Percentiles rank a stretch among this genome's conserved stretches.
These are phyloP conservation scores for Salix suchowensis DNA, from an alignment of 345 rosid genomes.

Conservation along the genomic window DNA sequence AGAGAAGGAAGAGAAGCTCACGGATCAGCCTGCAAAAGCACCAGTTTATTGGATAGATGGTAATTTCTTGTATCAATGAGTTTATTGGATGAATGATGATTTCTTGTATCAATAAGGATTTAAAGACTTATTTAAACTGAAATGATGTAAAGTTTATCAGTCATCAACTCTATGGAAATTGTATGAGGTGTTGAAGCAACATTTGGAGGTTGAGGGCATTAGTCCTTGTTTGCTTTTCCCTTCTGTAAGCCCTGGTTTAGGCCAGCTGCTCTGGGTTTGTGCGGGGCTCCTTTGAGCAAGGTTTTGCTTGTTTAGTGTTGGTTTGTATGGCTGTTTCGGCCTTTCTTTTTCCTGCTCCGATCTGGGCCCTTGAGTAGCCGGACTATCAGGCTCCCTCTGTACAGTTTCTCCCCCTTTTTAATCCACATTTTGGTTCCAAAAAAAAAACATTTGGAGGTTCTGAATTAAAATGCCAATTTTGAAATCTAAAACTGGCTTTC, in stretches of 20 bases:
- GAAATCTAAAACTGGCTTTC: background rate
- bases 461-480: background rate
- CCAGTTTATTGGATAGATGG: conserved; percentile 78
- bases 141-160: background rate
- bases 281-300: no score
- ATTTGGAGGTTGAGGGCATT: background rate
- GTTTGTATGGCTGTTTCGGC: no score
- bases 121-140: background rate
- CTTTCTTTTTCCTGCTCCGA: no score
- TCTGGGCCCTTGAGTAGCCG: no score
- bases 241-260: no score
- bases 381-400: no score
- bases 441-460: background rate
- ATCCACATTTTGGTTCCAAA: no score
- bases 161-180: background rate
- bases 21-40: conserved; percentile 41
- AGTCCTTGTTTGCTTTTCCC: no score
- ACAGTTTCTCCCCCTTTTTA: no score
- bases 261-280: no score
- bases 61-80: conserved; percentile 18
- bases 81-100: conserved; percentile 81
- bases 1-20: conserved; percentile 39
- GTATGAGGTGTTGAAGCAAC: background rate
- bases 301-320: no score
- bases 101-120: background rate